These are phyloP conservation scores for Saccharomyces cerevisiae DNA, from an alignment of 805 yeast species.

Conservation along the genomic window DNA sequence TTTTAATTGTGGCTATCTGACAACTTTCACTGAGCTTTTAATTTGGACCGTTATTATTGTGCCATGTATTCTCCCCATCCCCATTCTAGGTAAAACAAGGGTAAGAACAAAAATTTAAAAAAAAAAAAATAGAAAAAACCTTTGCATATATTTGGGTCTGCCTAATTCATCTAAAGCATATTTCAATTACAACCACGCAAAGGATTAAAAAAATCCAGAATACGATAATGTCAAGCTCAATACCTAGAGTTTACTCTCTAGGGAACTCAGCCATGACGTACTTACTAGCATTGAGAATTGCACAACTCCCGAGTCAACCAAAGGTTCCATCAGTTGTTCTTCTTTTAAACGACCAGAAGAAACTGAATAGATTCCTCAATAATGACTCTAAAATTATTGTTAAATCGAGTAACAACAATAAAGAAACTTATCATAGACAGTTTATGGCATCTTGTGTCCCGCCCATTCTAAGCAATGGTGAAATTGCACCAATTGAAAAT, in stretches of 20 bases:
- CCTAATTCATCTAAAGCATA: background rate
- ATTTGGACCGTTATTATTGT: background rate
- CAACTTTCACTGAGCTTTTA: background rate
- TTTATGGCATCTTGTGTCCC: slow-evolving; percentile 29
- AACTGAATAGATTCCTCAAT: slow-evolving; percentile 35
- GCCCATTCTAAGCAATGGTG: slow-evolving; percentile 26
- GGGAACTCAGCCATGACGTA: slow-evolving; percentile 37
- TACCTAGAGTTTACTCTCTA: slow-evolving; percentile 34
- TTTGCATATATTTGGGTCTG: background rate
- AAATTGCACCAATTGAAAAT: slow-evolving; percentile 35
- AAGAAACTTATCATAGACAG: slow-evolving; percentile 11
- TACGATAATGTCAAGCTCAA: slow-evolving; percentile 10
- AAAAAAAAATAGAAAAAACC: background rate
- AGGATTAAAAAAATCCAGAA: background rate
- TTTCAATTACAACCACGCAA: background rate
- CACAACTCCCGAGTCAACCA: slow-evolving; percentile 32
- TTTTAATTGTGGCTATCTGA: background rate
- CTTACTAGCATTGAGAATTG: slow-evolving; percentile 39
- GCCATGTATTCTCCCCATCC: background rate
- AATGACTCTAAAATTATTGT: slow-evolving; percentile 34
- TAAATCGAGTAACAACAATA: slow-evolving; percentile 6
- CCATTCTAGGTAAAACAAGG: background rate
- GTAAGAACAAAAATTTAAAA: background rate
- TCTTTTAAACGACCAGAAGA: slow-evolving; percentile 36
- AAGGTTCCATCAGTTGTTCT: slow-evolving; percentile 34